A percentile compares a stretch with the other conserved stretches of the same genome.
Evolutionary conservation across 2,329 filamentous ascomycete genomes (phyloP).

Genomic region (Ophiosphaerella narmari): DNA sequence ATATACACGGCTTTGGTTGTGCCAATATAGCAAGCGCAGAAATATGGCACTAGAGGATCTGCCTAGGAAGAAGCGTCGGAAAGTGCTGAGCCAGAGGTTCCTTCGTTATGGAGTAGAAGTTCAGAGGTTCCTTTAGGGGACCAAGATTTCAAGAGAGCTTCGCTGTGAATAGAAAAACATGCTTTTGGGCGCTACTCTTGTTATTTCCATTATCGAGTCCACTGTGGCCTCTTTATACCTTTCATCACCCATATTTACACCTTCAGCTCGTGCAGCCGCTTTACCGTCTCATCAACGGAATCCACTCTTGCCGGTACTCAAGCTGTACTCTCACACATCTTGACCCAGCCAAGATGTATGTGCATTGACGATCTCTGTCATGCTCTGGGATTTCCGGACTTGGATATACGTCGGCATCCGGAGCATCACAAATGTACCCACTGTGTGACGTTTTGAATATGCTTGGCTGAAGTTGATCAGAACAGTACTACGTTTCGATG

Average conservation of each 20-base stretch:
- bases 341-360: conserved; percentile 4
- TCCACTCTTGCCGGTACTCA: not conserved
- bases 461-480: conserved; percentile 9
- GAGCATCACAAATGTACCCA: not conserved
- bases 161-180: conserved; percentile 13
- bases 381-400: not conserved
- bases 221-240: conserved; percentile 1
- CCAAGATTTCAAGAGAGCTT: conserved; percentile 27
- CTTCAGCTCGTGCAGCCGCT: not conserved
- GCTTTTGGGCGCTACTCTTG: conserved; percentile 17
- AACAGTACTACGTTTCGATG: conserved; percentile 2
- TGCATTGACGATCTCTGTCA: not conserved
- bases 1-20: no score
- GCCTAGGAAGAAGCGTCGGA: conserved; percentile 1
- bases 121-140: conserved; percentile 25
- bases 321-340: not conserved
- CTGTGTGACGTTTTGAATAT: conserved; percentile 1
- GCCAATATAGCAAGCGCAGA: not conserved
- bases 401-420: conserved; percentile 1
- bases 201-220: conserved; percentile 31
- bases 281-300: not conserved
- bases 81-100: conserved; percentile 23
- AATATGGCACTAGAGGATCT: conserved; percentile 13
- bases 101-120: conserved; percentile 4
- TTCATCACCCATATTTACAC: not conserved